Percentiles rank a stretch among this genome's conserved stretches.
Evolutionary conservation across 768 basidiomycete genomes (phyloP).

Genomic region (Tulasnella sp.): DNA sequence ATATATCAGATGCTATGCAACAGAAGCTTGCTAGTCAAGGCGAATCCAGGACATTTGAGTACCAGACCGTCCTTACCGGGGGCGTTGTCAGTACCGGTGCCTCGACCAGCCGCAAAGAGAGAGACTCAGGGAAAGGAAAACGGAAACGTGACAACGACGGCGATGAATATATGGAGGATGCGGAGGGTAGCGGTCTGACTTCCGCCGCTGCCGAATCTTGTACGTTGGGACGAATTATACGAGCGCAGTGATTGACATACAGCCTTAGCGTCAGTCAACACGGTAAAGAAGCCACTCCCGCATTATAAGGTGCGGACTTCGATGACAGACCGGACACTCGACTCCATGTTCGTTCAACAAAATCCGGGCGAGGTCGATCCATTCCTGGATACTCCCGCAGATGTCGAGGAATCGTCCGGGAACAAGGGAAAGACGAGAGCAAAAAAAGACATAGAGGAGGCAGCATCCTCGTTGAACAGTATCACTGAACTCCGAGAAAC

Average conservation of each 20-base stretch:
- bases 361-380: neutral
- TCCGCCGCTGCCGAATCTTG: neutral
- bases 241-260: neutral
- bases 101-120: neutral
- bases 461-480: conserved; percentile 63
- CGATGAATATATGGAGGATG: conserved; percentile 19
- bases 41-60: conserved; percentile 30
- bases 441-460: conserved; percentile 41
- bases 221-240: neutral
- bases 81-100: conserved; percentile 3
- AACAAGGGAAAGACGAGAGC: conserved; percentile 33
- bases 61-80: conserved; percentile 24
- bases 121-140: neutral
- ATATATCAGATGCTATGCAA: conserved; percentile 62
- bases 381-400: neutral
- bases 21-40: conserved; percentile 39
- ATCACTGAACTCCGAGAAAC: conserved; percentile 51
- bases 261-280: neutral
- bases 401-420: neutral
- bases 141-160: neutral
- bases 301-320: conserved; percentile 92
- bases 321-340: conserved; percentile 73
- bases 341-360: conserved; percentile 70
- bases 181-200: neutral
- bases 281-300: conserved; percentile 45